phyloP scores from a whole-genome alignment of 495 filamentous ascomycete genomes.

The Amorphotheca resinae region DNA sequence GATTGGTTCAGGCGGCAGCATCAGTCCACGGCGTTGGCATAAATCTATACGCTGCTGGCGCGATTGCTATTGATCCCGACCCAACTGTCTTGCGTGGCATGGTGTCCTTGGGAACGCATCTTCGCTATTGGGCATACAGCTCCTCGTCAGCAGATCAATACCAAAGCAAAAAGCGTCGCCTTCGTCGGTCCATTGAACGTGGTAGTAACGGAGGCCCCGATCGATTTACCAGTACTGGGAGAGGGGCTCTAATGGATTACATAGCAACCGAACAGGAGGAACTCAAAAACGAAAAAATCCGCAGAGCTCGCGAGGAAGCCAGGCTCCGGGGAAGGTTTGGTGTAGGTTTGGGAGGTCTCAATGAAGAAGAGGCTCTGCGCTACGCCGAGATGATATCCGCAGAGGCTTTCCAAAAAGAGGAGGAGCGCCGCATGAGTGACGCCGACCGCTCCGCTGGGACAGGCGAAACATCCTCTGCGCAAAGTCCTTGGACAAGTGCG shows the following conservation, averaged over 20 bases:
- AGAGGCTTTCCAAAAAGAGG: slow-evolving; percentile 55
- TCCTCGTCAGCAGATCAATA: slow-evolving; percentile 54
- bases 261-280: slow-evolving; percentile 75
- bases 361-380: slow-evolving; percentile 76
- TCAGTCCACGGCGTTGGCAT: slow-evolving; percentile 51
- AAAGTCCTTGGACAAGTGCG: slow-evolving; percentile 31
- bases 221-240: slow-evolving; percentile 45
- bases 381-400: slow-evolving; percentile 84
- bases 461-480: slow-evolving; percentile 34
- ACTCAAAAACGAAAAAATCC: slow-evolving; percentile 57
- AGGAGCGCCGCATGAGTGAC: slow-evolving; percentile 43
- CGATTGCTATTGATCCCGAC: slow-evolving; percentile 80
- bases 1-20: slow-evolving; percentile 59
- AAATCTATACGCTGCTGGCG: slow-evolving; percentile 73
- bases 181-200: slow-evolving; percentile 42
- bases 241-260: slow-evolving; percentile 57
- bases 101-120: slow-evolving; percentile 72
- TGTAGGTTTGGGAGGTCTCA: slow-evolving; percentile 63
- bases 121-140: slow-evolving; percentile 91
- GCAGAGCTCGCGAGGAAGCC: slow-evolving; percentile 43
- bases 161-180: slow-evolving; percentile 48
- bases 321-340: slow-evolving; percentile 69
- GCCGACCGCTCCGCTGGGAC: slow-evolving; percentile 35
- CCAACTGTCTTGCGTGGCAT: slow-evolving; percentile 82
- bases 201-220: slow-evolving; percentile 44